These are phyloP conservation scores for Pestalotiopsis sp. DNA, from an alignment of 2,329 filamentous ascomycete species.

Conservation along the genomic window DNA sequence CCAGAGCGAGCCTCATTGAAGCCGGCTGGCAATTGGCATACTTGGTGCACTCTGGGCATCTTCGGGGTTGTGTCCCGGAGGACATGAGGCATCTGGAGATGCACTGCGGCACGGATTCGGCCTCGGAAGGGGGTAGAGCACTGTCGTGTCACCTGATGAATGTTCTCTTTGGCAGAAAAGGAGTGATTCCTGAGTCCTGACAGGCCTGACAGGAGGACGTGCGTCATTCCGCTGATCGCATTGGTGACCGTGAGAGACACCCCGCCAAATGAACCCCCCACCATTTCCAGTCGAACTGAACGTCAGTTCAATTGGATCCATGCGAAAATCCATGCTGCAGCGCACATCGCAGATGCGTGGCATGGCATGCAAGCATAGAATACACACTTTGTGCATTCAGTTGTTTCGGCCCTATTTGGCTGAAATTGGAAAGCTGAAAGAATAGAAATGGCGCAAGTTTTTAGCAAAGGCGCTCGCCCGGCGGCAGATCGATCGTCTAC, in stretches of 20 bases:
- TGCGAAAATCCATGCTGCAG: slow-evolving; percentile 2
- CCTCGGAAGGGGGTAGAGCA: background rate
- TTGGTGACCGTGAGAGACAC: background rate
- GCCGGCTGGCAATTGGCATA: background rate
- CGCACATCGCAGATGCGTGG: background rate
- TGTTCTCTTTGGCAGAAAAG: background rate
- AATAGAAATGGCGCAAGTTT: slow-evolving; percentile 6
- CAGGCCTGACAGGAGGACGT: background rate
- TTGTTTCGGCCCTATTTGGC: background rate
- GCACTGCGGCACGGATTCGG: background rate
- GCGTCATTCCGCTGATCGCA: slow-evolving; percentile 9
- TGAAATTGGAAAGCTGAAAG: background rate
- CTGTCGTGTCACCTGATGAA: background rate
- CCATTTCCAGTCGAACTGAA: background rate
- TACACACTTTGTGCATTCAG: background rate
- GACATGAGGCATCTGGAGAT: background rate
- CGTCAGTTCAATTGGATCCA: background rate
- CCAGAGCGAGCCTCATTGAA: background rate
- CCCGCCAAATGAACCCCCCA: background rate
- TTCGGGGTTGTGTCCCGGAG: background rate
- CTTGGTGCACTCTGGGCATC: background rate
- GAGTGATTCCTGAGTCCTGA: background rate
- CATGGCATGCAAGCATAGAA: background rate
- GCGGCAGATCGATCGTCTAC: background rate
- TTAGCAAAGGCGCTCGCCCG: background rate